Evolutionary conservation across 2,329 filamentous ascomycete genomes (phyloP).

Genomic region (Verticillium zaregamsianum): DNA sequence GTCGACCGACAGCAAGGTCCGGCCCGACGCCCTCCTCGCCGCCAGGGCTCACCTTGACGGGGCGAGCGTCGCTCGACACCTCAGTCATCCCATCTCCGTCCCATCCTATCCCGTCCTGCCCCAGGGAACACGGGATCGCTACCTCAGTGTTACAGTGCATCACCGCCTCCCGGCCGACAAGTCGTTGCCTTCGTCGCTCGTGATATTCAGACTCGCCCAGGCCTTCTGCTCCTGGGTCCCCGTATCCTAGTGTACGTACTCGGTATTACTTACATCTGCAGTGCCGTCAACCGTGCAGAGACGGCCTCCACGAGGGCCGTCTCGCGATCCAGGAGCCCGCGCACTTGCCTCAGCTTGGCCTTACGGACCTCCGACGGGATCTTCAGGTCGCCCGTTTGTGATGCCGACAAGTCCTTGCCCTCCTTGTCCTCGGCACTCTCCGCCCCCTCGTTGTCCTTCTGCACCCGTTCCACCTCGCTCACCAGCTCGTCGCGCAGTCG

Average conservation of each 20-base stretch:
- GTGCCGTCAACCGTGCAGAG: conserved; percentile 55
- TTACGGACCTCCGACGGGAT: conserved; percentile 59
- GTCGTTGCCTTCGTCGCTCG: background rate
- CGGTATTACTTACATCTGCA: conserved; percentile 29
- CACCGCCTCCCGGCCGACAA: background rate
- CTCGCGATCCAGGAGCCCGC: conserved; percentile 60
- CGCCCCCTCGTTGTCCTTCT: conserved; percentile 17
- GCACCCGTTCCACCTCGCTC: conserved; percentile 44
- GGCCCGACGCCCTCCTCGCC: too few species aligned
- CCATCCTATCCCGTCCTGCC: too few species aligned
- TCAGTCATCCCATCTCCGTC: too few species aligned
- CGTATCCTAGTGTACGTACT: background rate
- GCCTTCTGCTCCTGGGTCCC: background rate
- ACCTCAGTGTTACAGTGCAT: background rate
- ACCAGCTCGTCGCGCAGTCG: conserved; percentile 48
- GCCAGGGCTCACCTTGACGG: too few species aligned
- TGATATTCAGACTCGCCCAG: background rate
- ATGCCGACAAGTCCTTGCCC: conserved; percentile 20
- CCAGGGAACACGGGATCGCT: too few species aligned
- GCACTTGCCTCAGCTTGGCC: conserved; percentile 61
- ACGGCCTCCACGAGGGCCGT: conserved; percentile 65
- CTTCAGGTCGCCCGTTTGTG: conserved; percentile 37
- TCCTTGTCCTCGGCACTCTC: conserved; percentile 12
- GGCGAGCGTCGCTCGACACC: too few species aligned
- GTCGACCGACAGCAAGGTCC: too few species aligned